Percentiles rank a stretch among this genome's conserved stretches.
phyloP scores from a whole-genome alignment of 2,329 filamentous ascomycete species.

The Fusarium newnesense region DNA sequence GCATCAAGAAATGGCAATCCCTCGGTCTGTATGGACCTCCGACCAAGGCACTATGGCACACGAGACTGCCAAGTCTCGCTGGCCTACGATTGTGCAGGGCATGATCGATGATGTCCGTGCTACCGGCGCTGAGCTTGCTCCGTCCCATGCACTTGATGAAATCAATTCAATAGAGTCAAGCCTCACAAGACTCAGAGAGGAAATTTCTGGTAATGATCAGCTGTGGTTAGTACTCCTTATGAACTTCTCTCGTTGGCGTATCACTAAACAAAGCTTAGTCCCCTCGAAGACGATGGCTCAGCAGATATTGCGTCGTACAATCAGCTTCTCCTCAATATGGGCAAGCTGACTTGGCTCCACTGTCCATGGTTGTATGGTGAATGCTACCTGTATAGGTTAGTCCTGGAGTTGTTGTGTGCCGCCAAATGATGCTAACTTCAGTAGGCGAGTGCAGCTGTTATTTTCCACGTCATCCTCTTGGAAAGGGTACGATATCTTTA shows the following conservation, averaged over 20 bases:
- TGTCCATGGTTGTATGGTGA: slow-evolving; percentile 16
- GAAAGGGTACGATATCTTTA: slow-evolving; percentile 2
- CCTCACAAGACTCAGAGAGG: background rate
- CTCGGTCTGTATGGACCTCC: slow-evolving; percentile 4
- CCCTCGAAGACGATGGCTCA: background rate
- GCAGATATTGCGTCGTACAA: background rate
- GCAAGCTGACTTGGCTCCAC: background rate
- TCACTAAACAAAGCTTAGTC: background rate
- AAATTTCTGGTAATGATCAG: background rate
- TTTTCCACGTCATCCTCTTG: background rate
- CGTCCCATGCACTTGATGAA: background rate
- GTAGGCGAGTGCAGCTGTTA: background rate
- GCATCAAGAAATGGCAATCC: background rate
- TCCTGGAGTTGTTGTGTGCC: fast-evolving
- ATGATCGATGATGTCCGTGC: background rate
- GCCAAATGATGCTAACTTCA: background rate
- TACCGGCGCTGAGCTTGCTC: background rate
- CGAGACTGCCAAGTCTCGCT: slow-evolving; percentile 1
- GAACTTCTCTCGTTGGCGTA: background rate
- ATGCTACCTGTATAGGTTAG: slow-evolving; percentile 8
- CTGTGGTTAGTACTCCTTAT: background rate
- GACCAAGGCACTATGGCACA: slow-evolving; percentile 1
- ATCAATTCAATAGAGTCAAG: background rate
- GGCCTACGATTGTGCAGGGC: slow-evolving; percentile 2
- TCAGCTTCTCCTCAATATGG: background rate